Base-by-base conservation (phyloP, 1,284 basidiomycete species). In the Ustilago cynodontis region DNA sequence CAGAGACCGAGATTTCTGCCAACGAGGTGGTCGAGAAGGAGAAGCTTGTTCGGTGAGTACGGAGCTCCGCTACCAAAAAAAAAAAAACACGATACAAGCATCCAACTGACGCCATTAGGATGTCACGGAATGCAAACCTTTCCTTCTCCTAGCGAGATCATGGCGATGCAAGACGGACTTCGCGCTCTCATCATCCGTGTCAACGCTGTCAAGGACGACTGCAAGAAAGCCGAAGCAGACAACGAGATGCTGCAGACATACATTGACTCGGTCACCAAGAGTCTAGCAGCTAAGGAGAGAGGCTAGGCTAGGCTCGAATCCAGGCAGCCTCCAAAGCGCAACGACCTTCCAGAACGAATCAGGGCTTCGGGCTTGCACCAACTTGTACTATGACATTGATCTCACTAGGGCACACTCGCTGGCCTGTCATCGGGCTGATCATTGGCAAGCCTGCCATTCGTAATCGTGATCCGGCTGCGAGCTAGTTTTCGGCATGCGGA, bases 191-290 rank as follows among this genome's bases (percentile, higher is more conserved):
- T 83, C 51, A 59, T 61, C 50, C 77, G 84, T 16, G 71, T 84
- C 26, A 50, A 57, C 14, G 56, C 70, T 9, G 84, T 85, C 41
- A 78, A 84, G 71, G 74, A 75, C 9, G 84, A 86, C 35, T 85
- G 84, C 66, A 71, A 59, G 24, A 83, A 85, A 56, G 79, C 81
- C 2, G 84, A 85, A 58, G 77, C 79, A 10, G 82, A 86, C 58
- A 86, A 86, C 65, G 83, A 84, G 53, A 83, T 82, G 79, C 71
- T 86, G 18, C 84, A 85, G 69, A 79, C 80, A 8, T 86, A 86
- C 61, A 82, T 85, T 22, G 84, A 86, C 56, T 81, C 80, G 47
- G 83, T 86, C 56, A 86, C 84, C 56, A 86, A 85, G 71, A 85
- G 80, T 59, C 64, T 86, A n/a, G 84, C 84, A 9, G 80, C 84